Evolutionary conservation across 2,329 filamentous ascomycete species (phyloP).

Genomic region (Alternaria ventricosa): DNA sequence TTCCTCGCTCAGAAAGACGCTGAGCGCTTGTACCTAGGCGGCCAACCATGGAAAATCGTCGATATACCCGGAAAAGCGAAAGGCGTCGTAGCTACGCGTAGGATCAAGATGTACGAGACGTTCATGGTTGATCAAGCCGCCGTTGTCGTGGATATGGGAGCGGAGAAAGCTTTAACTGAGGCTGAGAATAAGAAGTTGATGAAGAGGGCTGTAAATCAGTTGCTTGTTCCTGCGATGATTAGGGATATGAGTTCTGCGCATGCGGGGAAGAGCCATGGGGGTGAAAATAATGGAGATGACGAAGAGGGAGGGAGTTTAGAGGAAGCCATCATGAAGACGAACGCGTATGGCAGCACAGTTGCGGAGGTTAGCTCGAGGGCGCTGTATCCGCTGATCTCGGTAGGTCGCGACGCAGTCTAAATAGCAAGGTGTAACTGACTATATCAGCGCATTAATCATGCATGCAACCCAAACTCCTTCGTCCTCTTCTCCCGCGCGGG

Average conservation of each 20-base stretch:
- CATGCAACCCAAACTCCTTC: conserved; percentile 30
- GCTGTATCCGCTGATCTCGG: conserved; percentile 29
- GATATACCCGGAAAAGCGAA: conserved; percentile 27
- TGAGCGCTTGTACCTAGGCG: conserved; percentile 1
- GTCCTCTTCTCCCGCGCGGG: conserved; percentile 32
- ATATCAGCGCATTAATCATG: conserved; percentile 31
- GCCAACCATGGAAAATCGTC: conserved; percentile 20
- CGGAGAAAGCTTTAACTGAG: conserved; percentile 5
- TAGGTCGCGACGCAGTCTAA: not conserved
- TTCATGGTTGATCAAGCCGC: conserved; percentile 35
- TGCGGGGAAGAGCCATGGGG: not conserved
- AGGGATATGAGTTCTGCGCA: conserved; percentile 22
- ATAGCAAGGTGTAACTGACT: not conserved
- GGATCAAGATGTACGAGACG: conserved; percentile 27
- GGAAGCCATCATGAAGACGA: conserved; percentile 30
- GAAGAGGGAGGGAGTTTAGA: conserved; percentile 11
- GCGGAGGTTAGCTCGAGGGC: conserved; percentile 16
- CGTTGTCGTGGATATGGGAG: conserved; percentile 19
- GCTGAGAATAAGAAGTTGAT: conserved; percentile 12
- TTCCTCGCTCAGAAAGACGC: conserved; percentile 18
- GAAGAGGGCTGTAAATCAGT: conserved; percentile 15
- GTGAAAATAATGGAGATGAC: not conserved
- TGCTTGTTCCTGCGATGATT: conserved; percentile 17
- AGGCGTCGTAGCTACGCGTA: conserved; percentile 27
- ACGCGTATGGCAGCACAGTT: conserved; percentile 28